Percentiles rank a stretch among this genome's conserved stretches.
Evolutionary conservation across 2,329 filamentous ascomycete genomes (phyloP).

Genomic region (Phyllosticta capitalensis): DNA sequence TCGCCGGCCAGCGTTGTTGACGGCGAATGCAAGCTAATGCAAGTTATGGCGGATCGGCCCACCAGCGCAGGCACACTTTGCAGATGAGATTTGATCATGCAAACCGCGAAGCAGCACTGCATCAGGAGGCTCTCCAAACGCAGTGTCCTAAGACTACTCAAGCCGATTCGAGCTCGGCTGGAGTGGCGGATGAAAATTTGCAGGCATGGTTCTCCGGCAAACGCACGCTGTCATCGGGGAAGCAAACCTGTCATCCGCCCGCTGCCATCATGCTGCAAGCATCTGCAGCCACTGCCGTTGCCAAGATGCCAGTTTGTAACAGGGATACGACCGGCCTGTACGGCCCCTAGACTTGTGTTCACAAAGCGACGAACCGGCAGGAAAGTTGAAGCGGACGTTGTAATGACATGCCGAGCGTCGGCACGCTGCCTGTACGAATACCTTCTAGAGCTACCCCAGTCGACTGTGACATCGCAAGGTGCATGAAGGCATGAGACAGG

Average conservation of each 20-base stretch:
- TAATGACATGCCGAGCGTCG: background rate
- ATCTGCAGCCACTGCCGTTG: background rate
- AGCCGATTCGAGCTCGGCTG: background rate
- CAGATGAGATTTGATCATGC: background rate
- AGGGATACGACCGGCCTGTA: background rate
- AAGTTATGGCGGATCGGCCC: background rate
- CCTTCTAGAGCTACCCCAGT: background rate
- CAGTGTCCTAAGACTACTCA: background rate
- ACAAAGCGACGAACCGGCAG: background rate
- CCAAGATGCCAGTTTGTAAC: background rate
- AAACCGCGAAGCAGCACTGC: background rate
- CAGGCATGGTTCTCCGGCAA: background rate
- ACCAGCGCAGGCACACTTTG: background rate
- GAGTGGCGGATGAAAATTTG: background rate
- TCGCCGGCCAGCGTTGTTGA: background rate
- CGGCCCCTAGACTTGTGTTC: background rate
- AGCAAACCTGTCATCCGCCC: background rate
- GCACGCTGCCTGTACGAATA: background rate
- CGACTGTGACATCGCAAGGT: background rate
- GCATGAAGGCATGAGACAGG: background rate
- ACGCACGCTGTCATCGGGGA: background rate
- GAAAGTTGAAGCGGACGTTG: background rate
- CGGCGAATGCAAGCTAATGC: background rate
- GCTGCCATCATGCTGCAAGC: background rate
- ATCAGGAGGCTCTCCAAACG: background rate